A percentile compares a stretch with the other conserved stretches of the same genome.
These are phyloP conservation scores for Suillus luteus DNA, from an alignment of 768 basidiomycete genomes.

Conservation along the genomic window DNA sequence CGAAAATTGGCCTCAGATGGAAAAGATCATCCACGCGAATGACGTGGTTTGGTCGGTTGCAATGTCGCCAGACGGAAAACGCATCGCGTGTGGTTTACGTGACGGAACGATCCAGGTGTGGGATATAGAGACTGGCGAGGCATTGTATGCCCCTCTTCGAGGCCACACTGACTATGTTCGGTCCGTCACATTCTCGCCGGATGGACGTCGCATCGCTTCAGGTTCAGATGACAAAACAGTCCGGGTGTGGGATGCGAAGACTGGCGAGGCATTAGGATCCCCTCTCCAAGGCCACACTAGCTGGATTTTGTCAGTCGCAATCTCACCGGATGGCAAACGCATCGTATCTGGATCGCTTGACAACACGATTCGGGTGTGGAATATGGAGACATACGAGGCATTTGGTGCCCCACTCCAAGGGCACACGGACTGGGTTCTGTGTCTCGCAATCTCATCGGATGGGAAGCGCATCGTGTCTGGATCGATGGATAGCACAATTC, in stretches of 20 bases:
- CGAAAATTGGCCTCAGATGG: constrained; percentile 6
- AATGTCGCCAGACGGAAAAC: neutral
- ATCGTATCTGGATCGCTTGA: neutral
- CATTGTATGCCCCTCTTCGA: neutral
- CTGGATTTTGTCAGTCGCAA: neutral
- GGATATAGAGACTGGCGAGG: constrained; percentile 7
- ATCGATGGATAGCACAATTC: neutral
- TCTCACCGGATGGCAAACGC: neutral
- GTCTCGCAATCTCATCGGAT: constrained; percentile 3
- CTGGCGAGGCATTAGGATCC: constrained; percentile 20
- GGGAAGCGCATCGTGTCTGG: constrained; percentile 7
- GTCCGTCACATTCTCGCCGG: constrained; percentile 28
- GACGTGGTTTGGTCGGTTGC: rapidly evolving
- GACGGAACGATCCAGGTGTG: constrained; percentile 12
- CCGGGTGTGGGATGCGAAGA: constrained; percentile 10
- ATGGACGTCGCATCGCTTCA: constrained; percentile 31
- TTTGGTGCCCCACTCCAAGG: neutral
- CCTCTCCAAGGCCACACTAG: constrained; percentile 12
- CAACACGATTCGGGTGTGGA: constrained; percentile 15
- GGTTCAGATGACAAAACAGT: constrained; percentile 7
- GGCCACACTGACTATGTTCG: neutral
- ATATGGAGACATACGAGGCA: neutral
- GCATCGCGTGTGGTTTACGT: constrained; percentile 12
- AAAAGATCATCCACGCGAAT: neutral
- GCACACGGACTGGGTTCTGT: neutral